phyloP scores from a whole-genome alignment of 352 stramenopile species.

The Aphanomyces invadans region DNA sequence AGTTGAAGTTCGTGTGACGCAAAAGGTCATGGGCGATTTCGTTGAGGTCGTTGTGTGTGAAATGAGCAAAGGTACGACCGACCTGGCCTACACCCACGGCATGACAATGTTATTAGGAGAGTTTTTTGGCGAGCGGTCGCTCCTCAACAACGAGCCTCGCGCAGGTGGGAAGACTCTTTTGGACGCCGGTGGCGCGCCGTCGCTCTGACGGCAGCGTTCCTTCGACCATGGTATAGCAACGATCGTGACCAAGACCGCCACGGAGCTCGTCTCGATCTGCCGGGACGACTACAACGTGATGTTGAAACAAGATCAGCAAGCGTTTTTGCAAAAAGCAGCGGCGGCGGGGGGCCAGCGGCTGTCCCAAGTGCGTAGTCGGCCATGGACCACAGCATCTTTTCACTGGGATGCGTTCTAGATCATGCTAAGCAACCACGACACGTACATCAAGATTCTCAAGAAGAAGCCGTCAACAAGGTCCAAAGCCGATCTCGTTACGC shows the following conservation, averaged over 20 bases:
- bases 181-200: no score
- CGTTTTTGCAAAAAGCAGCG: constrained; percentile 55
- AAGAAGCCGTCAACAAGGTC: constrained; percentile 44
- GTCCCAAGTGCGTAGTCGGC: neutral
- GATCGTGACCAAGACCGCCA: constrained; percentile 42
- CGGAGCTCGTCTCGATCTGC: constrained; percentile 57
- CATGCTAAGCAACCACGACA: constrained; percentile 32
- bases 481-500: constrained; percentile 49
- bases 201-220: constrained; percentile 27
- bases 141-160: constrained; percentile 50
- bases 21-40: constrained; percentile 49
- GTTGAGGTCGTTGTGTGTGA: constrained; percentile 65
- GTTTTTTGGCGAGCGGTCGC: constrained; percentile 63
- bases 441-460: constrained; percentile 44
- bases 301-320: constrained; percentile 62
- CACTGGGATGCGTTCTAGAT: no score
- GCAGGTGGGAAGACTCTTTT: constrained; percentile 31
- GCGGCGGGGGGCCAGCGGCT: constrained; percentile 20
- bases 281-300: constrained; percentile 64
- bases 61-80: constrained; percentile 43
- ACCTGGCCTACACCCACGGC: no score
- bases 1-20: constrained; percentile 53
- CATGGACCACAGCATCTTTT: neutral
- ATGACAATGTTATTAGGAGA: constrained; percentile 30
- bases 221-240: constrained; percentile 50